Base-by-base conservation (phyloP, 2,329 filamentous ascomycete genomes). In the Colletotrichum neosansevieriae region DNA sequence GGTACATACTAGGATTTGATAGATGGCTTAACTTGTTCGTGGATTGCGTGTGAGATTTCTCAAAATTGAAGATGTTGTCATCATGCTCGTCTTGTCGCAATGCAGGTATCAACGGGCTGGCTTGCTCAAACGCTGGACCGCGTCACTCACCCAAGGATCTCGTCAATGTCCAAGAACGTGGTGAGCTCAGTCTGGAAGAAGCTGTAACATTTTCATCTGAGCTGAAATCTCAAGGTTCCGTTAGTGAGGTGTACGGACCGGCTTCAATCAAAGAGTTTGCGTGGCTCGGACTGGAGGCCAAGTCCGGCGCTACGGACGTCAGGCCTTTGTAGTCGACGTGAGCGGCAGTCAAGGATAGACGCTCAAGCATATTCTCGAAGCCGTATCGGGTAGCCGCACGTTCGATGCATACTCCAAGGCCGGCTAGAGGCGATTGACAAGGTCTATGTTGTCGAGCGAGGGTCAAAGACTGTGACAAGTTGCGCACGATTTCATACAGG, bases 341-440 rank as follows among this genome's bases (percentile, higher is more conserved):
- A 77, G 77, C 29, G 76, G 75, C 15, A 73, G 75, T 12, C 74
- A 72, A 34, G 76, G 77, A 3, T 36, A 62, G 3, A 62, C 49
- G 36, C 59, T 78, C 21, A 70, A 71, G 66, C 71, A 70, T 1
- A 73, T 78, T 21, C 63, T 68, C 21, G 50, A 73, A 19, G 72
- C 71, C 32, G 73, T 72, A 12, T 68, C 72, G 3, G 74, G 71
- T 15, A 64, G 78, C 3, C 70, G 1, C 54, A 61, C n/a, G 62
- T 69, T 10, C 74, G 76, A 9, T 78, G 76, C 57, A 71, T 77
- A 4, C 66, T 77, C 13, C 70, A 79, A 40, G 77, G 78, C 60
- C 69, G 74, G 36, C 63, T 70, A 3, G 74, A 72, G 56, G 74
- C 79, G 4, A 63, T 78, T 13, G 71, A 74, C 9, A 72, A 72